Conservation (phyloP, 805 yeast species). For the Ogataea ganodermae region DNA sequence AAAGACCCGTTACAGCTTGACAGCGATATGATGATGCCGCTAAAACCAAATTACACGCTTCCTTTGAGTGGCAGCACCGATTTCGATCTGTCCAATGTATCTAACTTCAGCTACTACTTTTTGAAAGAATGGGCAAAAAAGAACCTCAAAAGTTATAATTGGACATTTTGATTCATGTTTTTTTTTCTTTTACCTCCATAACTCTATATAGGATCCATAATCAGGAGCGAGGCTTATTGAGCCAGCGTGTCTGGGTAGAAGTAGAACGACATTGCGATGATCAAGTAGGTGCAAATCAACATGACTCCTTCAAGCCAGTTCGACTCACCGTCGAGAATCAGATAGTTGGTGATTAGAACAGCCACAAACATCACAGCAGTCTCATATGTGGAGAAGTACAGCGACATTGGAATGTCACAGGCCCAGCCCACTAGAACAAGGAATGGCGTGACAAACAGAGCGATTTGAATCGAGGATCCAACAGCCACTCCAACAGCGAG, state of each 20-base stretch:
- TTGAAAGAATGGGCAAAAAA: slow-evolving; percentile 24
- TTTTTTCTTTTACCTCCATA: not conserved
- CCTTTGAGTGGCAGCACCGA: slow-evolving; percentile 13
- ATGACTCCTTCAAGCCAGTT: slow-evolving; percentile 97
- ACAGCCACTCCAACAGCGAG: slow-evolving; percentile 95
- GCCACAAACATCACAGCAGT: slow-evolving; percentile 89
- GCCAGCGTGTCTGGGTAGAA: slow-evolving; percentile 69
- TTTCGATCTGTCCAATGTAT: slow-evolving; percentile 13
- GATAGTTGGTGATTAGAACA: slow-evolving; percentile 82
- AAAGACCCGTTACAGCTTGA: slow-evolving; percentile 6
- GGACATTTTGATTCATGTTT: slow-evolving; percentile 14
- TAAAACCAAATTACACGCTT: slow-evolving; percentile 10
- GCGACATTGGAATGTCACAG: slow-evolving; percentile 86
- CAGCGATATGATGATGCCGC: slow-evolving; percentile 4
- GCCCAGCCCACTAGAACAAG: slow-evolving; percentile 94
- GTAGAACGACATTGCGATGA: slow-evolving; percentile 87
- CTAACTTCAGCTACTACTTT: slow-evolving; percentile 27
- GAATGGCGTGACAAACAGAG: slow-evolving; percentile 93
- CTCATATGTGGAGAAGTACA: slow-evolving; percentile 90
- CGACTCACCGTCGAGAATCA: slow-evolving; percentile 90
- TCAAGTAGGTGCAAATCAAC: slow-evolving; percentile 82
- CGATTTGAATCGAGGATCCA: slow-evolving; percentile 94
- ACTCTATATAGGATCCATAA: not conserved
- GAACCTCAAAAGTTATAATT: slow-evolving; percentile 15
- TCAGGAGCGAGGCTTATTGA: slow-evolving; percentile 3